Evolutionary conservation across 768 basidiomycete species (phyloP).

Genomic region (Tylopilus felleus): DNA sequence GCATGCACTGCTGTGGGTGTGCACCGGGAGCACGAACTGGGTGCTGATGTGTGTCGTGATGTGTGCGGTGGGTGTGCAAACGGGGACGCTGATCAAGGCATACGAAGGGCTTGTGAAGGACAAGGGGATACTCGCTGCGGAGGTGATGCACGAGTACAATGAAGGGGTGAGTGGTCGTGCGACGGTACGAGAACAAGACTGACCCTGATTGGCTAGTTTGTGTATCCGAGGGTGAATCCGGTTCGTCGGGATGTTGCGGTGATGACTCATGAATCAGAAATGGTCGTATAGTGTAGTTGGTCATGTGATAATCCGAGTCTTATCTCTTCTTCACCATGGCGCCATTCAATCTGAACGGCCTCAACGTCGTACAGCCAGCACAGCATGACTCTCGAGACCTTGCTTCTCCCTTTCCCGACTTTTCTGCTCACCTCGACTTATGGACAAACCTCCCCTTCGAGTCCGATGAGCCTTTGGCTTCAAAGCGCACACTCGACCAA

Average conservation of each 20-base stretch:
- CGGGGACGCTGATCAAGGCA: conserved; percentile 33
- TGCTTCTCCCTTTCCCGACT: conserved; percentile 64
- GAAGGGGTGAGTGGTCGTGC: conserved; percentile 50
- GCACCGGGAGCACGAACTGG: conserved; percentile 71
- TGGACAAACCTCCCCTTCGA: conserved; percentile 85
- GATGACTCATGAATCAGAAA: conserved; percentile 83
- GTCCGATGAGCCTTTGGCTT: conserved; percentile 61
- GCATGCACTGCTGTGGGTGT: conserved; percentile 72
- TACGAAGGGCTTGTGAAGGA: conserved; percentile 73
- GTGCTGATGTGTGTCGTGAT: conserved; percentile 67
- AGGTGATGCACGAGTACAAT: conserved; percentile 84
- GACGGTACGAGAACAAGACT: neutral
- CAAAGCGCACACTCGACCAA: conserved; percentile 42
- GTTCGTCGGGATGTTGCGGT: conserved; percentile 74
- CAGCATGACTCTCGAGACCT: conserved; percentile 49
- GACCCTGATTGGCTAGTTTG: conserved; percentile 51
- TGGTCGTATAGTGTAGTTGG: conserved; percentile 35
- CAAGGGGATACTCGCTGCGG: conserved; percentile 67
- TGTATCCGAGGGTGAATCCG: conserved; percentile 76
- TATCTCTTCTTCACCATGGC: conserved; percentile 41
- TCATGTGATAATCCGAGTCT: conserved; percentile 10
- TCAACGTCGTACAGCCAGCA: conserved; percentile 72
- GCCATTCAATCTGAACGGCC: conserved; percentile 67
- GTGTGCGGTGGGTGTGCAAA: conserved; percentile 64
- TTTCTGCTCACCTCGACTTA: conserved; percentile 72